phyloP scores from a whole-genome alignment of 179 eudicot species.

The Pouteria campechiana region DNA sequence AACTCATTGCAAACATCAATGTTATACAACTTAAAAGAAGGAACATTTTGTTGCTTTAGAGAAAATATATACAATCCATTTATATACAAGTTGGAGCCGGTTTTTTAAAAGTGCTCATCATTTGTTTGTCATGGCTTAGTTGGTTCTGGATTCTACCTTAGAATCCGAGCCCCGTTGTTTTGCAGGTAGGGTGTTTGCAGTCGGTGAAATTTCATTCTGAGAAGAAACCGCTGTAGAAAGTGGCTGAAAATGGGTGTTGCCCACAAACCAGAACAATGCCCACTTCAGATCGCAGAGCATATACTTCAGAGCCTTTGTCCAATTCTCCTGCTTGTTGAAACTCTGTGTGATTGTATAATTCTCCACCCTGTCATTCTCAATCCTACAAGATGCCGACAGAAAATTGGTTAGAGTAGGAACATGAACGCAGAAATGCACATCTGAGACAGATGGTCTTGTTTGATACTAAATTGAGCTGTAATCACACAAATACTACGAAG shows the following conservation, averaged over 20 bases:
- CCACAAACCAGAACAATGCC: constrained; percentile 96
- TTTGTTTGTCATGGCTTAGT: no score
- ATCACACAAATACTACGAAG: neutral
- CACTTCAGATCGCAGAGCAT: constrained; percentile 89
- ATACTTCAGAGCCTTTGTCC: constrained; percentile 97
- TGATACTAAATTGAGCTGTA: no score
- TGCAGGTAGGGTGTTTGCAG: constrained; percentile 17
- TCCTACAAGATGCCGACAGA: constrained; percentile 36
- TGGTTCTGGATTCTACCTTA: constrained; percentile 13
- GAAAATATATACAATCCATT: no score
- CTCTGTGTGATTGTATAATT: constrained; percentile 86
- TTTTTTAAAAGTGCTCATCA: no score
- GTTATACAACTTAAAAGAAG: no score
- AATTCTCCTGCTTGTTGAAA: constrained; percentile 85
- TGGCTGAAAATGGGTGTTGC: constrained; percentile 89
- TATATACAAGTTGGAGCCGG: no score
- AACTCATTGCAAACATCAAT: no score
- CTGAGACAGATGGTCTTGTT: no score
- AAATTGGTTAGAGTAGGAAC: no score
- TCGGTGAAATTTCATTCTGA: constrained; percentile 31
- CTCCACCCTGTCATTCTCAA: constrained; percentile 82
- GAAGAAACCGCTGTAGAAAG: constrained; percentile 34
- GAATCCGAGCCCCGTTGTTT: constrained; percentile 8
- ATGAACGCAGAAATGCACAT: no score
- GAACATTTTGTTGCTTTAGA: no score